Evolutionary conservation across 225 moss, liverwort and hornwort species (phyloP).

Genomic region (Antitrichia curtipendula): DNA sequence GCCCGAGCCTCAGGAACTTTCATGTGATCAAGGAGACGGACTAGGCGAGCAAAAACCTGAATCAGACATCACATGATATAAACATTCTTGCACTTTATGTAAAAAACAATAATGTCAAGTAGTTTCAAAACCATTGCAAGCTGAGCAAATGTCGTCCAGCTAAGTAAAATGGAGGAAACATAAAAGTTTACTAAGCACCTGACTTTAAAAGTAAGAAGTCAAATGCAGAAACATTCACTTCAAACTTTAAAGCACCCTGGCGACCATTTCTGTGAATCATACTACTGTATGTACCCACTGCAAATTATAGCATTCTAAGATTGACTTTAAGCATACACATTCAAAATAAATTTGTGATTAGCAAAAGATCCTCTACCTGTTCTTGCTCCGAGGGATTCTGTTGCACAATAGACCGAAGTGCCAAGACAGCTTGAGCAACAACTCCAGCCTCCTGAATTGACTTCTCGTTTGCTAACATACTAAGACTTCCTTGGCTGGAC

Average conservation of each 20-base stretch:
- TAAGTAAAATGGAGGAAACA: not conserved
- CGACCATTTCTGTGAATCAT: not conserved
- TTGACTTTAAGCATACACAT: not conserved
- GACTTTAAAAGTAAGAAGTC: not conserved
- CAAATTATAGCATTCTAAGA: not conserved
- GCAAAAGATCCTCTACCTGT: slow-evolving; percentile 32
- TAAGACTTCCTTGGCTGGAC: slow-evolving; percentile 4
- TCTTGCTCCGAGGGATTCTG: slow-evolving; percentile 70
- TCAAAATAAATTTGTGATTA: not conserved
- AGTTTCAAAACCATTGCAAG: not conserved
- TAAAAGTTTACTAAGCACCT: not conserved
- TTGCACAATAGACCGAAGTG: slow-evolving; percentile 78
- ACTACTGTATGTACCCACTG: not conserved
- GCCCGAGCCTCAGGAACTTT: slow-evolving; percentile 84
- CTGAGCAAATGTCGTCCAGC: not conserved
- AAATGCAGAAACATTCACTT: not conserved
- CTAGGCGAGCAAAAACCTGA: slow-evolving; percentile 79
- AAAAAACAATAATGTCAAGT: not conserved
- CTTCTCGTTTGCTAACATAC: slow-evolving; percentile 24
- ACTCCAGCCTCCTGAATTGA: slow-evolving; percentile 69
- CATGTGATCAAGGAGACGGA: slow-evolving; percentile 78
- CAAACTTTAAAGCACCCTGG: not conserved
- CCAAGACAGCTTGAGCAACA: slow-evolving; percentile 76
- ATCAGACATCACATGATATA: not conserved
- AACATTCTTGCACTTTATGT: not conserved